Evolutionary conservation across 2,329 filamentous ascomycete genomes (phyloP).

Genomic region (Cyclaneusma minus): DNA sequence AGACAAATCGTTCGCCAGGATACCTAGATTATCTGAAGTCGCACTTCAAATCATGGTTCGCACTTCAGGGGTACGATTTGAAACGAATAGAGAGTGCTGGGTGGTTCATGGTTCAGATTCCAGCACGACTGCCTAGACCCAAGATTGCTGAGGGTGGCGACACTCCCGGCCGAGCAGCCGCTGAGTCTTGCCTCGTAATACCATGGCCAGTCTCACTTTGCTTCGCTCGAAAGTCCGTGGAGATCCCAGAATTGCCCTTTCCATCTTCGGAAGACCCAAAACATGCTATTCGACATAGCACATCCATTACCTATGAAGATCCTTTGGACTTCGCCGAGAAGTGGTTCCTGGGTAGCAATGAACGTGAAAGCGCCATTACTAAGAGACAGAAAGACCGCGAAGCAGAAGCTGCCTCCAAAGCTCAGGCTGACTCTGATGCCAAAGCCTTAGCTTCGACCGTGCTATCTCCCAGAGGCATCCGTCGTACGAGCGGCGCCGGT

Average conservation of each 20-base stretch:
- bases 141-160: slow-evolving; percentile 1
- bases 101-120: slow-evolving; percentile 18
- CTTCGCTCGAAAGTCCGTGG: too few relatives aligned
- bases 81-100: slow-evolving; percentile 11
- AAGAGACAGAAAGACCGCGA: slow-evolving; percentile 37
- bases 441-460: slow-evolving; percentile 28
- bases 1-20: too few relatives aligned
- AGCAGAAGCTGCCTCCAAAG: slow-evolving; percentile 15
- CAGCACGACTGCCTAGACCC: slow-evolving; percentile 6
- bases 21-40: too few relatives aligned
- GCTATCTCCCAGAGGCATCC: slow-evolving; percentile 34
- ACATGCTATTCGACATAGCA: too few relatives aligned
- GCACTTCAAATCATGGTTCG: neutral
- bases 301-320: slow-evolving; percentile 9
- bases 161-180: neutral
- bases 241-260: too few relatives aligned
- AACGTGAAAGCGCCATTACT: slow-evolving; percentile 26
- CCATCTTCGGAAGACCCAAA: too few relatives aligned
- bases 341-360: slow-evolving; percentile 19
- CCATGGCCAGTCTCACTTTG: slow-evolving; percentile 19
- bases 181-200: slow-evolving; percentile 9
- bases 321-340: slow-evolving; percentile 21
- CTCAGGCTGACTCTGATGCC: slow-evolving; percentile 24
- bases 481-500: slow-evolving; percentile 32
- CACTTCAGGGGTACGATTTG: neutral